Evolutionary conservation across 495 filamentous ascomycete genomes (phyloP).

Genomic region (Alectoria sarmentosa): DNA sequence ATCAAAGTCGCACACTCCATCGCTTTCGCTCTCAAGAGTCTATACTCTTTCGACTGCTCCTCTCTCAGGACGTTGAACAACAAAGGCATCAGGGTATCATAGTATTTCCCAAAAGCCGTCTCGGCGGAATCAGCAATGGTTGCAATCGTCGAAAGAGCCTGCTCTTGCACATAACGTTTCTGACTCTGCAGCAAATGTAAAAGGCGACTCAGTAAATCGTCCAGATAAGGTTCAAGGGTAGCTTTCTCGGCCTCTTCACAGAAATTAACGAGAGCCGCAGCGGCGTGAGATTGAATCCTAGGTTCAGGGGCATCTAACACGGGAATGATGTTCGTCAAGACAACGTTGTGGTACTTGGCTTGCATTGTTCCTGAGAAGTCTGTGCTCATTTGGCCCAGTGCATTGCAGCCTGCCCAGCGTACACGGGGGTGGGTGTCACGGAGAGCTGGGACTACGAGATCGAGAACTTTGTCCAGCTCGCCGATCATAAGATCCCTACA

Average conservation of each 20-base stretch:
- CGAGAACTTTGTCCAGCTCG: constrained; percentile 87
- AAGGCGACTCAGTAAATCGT: constrained; percentile 72
- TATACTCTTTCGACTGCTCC: constrained; percentile 86
- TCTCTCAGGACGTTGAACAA: constrained; percentile 82
- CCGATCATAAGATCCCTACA: constrained; percentile 94
- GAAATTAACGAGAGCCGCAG: constrained; percentile 96
- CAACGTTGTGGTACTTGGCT: constrained; percentile 79
- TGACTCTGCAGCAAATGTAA: constrained; percentile 78
- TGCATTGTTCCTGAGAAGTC: constrained; percentile 99
- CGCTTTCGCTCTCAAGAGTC: constrained; percentile 88
- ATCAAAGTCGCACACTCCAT: constrained; percentile 99
- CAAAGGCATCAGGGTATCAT: constrained; percentile 89
- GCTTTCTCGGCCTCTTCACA: constrained; percentile 96
- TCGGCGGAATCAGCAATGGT: constrained; percentile 98
- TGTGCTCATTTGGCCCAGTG: constrained; percentile 99
- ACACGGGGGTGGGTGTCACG: constrained; percentile 88
- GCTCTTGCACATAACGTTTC: constrained; percentile 96
- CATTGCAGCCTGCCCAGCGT: constrained; percentile 96
- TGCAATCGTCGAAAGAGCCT: constrained; percentile 95
- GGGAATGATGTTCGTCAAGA: constrained; percentile 85
- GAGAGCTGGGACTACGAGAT: constrained; percentile 88
- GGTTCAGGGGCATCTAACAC: constrained; percentile 86
- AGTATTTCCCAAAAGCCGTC: constrained; percentile 91
- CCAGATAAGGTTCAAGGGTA: constrained; percentile 89
- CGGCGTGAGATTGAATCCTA: constrained; percentile 93